These are phyloP conservation scores for Chernovozyma sophiae-reginae DNA, from an alignment of 1,139 yeast genomes.

Conservation along the genomic window DNA sequence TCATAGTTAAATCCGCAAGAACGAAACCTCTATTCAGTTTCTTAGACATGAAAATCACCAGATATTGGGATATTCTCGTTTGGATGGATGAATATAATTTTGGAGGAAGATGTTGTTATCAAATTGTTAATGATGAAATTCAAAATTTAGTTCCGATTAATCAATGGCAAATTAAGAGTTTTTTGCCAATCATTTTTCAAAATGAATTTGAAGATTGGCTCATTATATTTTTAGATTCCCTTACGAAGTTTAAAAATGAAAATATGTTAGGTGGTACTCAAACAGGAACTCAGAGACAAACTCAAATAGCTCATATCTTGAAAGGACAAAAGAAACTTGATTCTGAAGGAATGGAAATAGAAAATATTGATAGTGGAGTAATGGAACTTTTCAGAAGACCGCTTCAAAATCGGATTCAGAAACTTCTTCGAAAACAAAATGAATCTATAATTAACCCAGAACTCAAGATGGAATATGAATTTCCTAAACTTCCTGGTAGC, in stretches of 20 bases:
- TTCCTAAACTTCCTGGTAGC: constrained; percentile 73
- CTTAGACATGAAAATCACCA: constrained; percentile 67
- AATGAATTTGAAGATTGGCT: constrained; percentile 89
- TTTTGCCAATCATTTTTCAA: constrained; percentile 70
- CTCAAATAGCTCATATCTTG: constrained; percentile 59
- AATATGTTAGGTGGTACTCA: constrained; percentile 27
- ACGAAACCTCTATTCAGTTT: constrained; percentile 79
- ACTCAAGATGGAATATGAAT: constrained; percentile 58
- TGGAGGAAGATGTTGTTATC: constrained; percentile 75
- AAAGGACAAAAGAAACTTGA: constrained; percentile 39
- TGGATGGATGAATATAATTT: constrained; percentile 95
- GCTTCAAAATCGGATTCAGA: constrained; percentile 60
- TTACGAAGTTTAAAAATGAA: constrained; percentile 54
- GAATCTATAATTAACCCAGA: constrained; percentile 71
- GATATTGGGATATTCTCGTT: constrained; percentile 85
- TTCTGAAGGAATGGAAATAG: constrained; percentile 24
- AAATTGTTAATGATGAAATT: constrained; percentile 51
- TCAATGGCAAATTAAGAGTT: constrained; percentile 77
- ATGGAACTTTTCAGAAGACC: constrained; percentile 57
- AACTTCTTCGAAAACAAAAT: constrained; percentile 62
- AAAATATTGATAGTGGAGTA: constrained; percentile 31
- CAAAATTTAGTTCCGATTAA: constrained; percentile 59
- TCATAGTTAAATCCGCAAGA: constrained; percentile 73
- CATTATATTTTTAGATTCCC: constrained; percentile 66
- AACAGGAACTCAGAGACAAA: constrained; percentile 53